Conservation (phyloP, 495 filamentous ascomycete species). For the Aspergillus asperescens region DNA sequence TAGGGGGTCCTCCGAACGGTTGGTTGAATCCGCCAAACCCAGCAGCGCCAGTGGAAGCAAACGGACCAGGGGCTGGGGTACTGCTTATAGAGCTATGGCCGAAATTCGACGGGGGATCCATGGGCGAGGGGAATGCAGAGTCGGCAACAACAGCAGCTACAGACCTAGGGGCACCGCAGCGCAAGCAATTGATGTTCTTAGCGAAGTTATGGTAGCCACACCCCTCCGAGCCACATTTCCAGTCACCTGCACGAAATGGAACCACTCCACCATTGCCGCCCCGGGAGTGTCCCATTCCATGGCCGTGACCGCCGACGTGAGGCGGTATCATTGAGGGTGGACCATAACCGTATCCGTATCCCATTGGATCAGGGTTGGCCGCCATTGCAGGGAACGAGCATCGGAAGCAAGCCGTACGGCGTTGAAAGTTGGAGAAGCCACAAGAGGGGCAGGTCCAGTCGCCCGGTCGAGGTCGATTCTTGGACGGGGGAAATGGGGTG, state of each 20-base stretch:
- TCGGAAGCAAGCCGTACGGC: slow-evolving; percentile 95
- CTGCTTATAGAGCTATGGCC: slow-evolving; percentile 76
- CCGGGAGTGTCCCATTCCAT: slow-evolving; percentile 63
- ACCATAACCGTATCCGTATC: slow-evolving; percentile 71
- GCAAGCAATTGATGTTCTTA: slow-evolving; percentile 96
- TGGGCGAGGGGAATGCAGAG: slow-evolving; percentile 83
- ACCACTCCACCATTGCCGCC: slow-evolving; percentile 81
- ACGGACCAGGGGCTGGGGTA: slow-evolving; percentile 78
- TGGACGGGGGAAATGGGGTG: slow-evolving; percentile 94
- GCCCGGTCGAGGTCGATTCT: slow-evolving; percentile 93
- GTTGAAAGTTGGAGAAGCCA: slow-evolving; percentile 82
- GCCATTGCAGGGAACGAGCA: slow-evolving; percentile 94
- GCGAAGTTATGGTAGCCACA: slow-evolving; percentile 99
- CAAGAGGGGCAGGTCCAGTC: slow-evolving; percentile 98
- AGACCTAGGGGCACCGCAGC: slow-evolving; percentile 91
- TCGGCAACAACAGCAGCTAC: slow-evolving; percentile 91
- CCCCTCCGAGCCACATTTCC: slow-evolving; percentile 98
- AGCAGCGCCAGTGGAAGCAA: slow-evolving; percentile 67
- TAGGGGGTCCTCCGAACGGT: slow-evolving; percentile 82
- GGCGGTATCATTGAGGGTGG: slow-evolving; percentile 76
- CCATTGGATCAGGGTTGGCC: slow-evolving; percentile 66
- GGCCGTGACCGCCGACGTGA: slow-evolving; percentile 76
- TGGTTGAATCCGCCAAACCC: slow-evolving; percentile 74
- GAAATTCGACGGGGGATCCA: slow-evolving; percentile 79
- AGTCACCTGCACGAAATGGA: slow-evolving; percentile 95